Evolutionary conservation across 2,329 filamentous ascomycete species (phyloP), one percentile per base, ranked within the genome.

Genomic region (Alternaria rosae): DNA sequence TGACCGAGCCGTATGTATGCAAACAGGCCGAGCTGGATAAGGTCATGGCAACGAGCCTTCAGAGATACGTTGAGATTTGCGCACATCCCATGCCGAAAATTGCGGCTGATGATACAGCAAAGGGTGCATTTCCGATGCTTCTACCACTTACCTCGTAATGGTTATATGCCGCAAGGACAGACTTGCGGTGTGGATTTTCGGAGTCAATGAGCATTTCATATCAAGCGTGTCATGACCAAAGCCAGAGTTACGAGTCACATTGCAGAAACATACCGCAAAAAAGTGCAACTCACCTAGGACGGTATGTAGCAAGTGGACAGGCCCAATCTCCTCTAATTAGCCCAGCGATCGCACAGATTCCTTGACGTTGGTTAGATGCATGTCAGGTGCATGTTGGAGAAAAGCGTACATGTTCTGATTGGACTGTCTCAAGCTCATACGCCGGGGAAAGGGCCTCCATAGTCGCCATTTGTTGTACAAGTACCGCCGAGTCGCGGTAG

Each of bases 401-500:
- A 71, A 69, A 51, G 75, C 75, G 72, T 77, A 77, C 75, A 72
- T 72, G 50, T 69, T 69, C 53, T 72, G 67, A 75, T 74, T 70
- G 70, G 63, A 72, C 70, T 75, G 71, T 66, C 66, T 60, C 63
- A 66, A 59, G 51, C 59, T 69, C 66, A 59, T 54, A 65, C 42
- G 61, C 66, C 59, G 53, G 47, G 53, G 47, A 59, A 53, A 45
- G 57, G 62, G 61, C 53, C 25, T 59, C 57, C 54, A 61, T 51
- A 54, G 60, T 47, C 44, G 63, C 62, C 54, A 66, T 55, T 52
- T 75, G 71, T 72, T 72, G 69, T 72, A 73, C 67, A 75, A 61
- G 54, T 61, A 65, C 57, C 66, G 63, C 66, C 45, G 57, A 63
- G 64, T 64, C 25, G 59, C 61, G 65, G 67, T 63, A 62, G 64